A percentile compares a stretch with the other conserved stretches of the same genome.
Evolutionary conservation across 306 rosid species (phyloP).

Genomic region (Casuarina glauca): DNA sequence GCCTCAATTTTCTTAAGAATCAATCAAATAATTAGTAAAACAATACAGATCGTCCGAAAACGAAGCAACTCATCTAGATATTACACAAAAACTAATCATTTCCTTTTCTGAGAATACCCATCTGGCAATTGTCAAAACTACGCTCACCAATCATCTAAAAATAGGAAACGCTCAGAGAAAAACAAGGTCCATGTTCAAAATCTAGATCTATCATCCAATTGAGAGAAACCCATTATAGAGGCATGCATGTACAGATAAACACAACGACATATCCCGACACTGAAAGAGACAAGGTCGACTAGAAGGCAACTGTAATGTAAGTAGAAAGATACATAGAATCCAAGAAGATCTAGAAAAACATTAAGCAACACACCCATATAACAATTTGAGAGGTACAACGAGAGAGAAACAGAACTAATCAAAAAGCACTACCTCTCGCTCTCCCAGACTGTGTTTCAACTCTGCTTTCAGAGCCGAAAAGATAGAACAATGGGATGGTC

Average conservation of each 20-base stretch:
- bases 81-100: not conserved
- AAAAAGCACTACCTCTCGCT: not conserved
- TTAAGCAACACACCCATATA: not conserved
- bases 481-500: not conserved
- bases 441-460: not conserved
- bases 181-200: not conserved
- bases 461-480: not conserved
- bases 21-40: constrained; percentile 16
- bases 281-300: not conserved
- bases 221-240: constrained; percentile 4
- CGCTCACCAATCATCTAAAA: not conserved
- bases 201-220: constrained; percentile 31
- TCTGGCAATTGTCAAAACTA: not conserved
- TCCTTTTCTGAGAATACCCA: not conserved
- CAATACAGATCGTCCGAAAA: not conserved
- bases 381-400: not conserved
- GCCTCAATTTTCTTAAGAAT: constrained; percentile 11
- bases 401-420: not conserved
- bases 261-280: not conserved
- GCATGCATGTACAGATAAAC: not conserved
- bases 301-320: not conserved
- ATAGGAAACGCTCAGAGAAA: constrained; percentile 1
- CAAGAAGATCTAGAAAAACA: constrained; percentile 18
- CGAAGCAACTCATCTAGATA: not conserved
- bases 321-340: not conserved